Evolutionary conservation across 1,139 yeast genomes (phyloP), one percentile per base, ranked within the genome.

Genomic region (Kodamaea sp.): DNA sequence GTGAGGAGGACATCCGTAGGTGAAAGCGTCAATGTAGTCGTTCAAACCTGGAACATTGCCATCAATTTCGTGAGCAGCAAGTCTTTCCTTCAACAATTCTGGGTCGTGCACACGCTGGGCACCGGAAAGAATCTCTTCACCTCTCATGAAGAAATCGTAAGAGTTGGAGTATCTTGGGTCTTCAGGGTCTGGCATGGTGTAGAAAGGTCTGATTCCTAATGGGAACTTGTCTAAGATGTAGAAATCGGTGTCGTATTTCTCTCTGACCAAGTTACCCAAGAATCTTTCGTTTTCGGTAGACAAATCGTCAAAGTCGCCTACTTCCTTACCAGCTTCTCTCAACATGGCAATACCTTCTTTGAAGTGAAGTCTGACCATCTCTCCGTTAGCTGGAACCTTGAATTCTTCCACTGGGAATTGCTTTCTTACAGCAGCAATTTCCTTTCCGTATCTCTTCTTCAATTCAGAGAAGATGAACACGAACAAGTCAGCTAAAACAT

Each of bases 21-120:
- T 70, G 72, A 94, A 92, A 14, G 96, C 95, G 46, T 90, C 90
- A 43, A 88, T 83, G 64, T 94, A 92, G 59, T 94, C 97, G 57
- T 76, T 74, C 55, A 90, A 71, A 46, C 97, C 97, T 22, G 89
- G 85, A 44, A 76, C 76, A 37, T 66, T 67, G 42, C 96, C 88
- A 59, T 87, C 87, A 38, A 94, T 81, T 29, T 78, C 97, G 55
- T 85, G 96, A 30, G 73, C 83, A 35, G 63, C 71, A 83, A 94
- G 83, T 70, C 97, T 82, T 66, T 85, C 78, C 51, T 70, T 75
- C 58, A 92, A 78, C 54, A 92, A 74, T 42, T 72, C 86, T 36
- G 95, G 80, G 62, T 94, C 98, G 63, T 92, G 99, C 52, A 92
- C 79, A 78, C 99, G 96, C 72, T 92, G 99, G 38, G 98, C 98